A percentile compares a stretch with the other conserved stretches of the same genome.
phyloP scores from a whole-genome alignment of 345 rosid genomes.

The Citrus glauca region DNA sequence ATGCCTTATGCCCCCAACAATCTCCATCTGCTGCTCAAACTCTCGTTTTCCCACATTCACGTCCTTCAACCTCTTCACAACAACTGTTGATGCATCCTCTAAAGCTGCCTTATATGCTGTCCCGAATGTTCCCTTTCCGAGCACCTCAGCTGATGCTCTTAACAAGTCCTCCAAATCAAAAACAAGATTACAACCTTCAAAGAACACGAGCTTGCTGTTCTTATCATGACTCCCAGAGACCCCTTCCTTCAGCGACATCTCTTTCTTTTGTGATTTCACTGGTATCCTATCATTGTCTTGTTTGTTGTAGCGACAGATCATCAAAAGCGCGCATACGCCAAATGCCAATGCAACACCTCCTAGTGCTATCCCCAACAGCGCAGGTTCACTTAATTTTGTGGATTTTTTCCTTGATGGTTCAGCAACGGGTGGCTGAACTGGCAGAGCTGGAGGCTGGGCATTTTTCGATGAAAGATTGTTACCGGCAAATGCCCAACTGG shows the following conservation, averaged over 20 bases:
- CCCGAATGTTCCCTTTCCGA: conserved; percentile 92
- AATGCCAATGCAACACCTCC: conserved; percentile 50
- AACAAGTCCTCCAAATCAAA: conserved; percentile 84
- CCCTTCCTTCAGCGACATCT: conserved; percentile 40
- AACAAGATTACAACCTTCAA: conserved; percentile 74
- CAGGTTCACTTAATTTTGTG: conserved; percentile 41
- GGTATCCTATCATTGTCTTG: conserved; percentile 23
- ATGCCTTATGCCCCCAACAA: conserved; percentile 67
- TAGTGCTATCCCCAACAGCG: conserved; percentile 47
- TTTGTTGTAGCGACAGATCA: conserved; percentile 39
- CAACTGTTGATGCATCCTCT: conserved; percentile 78
- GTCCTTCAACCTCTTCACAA: conserved; percentile 94
- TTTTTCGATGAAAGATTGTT: conserved; percentile 44
- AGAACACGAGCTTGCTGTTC: conserved; percentile 69
- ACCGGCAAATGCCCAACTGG: conserved; percentile 55
- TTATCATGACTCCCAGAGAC: conserved; percentile 52
- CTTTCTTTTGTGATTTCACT: conserved; percentile 40
- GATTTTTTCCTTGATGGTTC: conserved; percentile 31
- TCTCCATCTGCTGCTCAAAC: conserved; percentile 87
- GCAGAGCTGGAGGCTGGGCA: conserved; percentile 35
- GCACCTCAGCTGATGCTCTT: conserved; percentile 97
- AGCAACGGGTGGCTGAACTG: conserved; percentile 31
- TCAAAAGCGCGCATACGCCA: conserved; percentile 33
- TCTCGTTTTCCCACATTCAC: conserved; percentile 61
- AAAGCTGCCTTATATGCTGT: conserved; percentile 82